phyloP scores from a whole-genome alignment of 1,139 yeast genomes.

The Hyphopichia pseudoburtonii region DNA sequence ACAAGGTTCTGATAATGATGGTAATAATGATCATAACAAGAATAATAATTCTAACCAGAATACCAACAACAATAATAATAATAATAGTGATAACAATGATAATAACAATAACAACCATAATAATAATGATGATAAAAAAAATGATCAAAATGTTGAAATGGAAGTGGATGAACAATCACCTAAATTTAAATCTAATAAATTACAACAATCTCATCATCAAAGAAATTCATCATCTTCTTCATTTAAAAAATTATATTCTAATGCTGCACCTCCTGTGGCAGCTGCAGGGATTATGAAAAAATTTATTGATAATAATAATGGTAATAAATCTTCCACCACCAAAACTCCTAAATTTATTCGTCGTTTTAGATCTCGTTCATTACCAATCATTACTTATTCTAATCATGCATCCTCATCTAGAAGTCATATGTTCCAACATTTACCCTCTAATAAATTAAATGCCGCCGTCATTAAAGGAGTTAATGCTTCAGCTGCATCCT shows the following conservation, averaged over 20 bases:
- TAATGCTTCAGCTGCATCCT: slow-evolving; percentile 5
- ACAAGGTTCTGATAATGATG: background rate
- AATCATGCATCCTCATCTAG: background rate
- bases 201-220: background rate
- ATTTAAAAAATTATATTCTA: slow-evolving; percentile 2
- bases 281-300: slow-evolving; percentile 4
- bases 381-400: slow-evolving; percentile 42
- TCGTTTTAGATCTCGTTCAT: slow-evolving; percentile 41
- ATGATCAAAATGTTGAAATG: background rate
- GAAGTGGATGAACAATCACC: background rate
- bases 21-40: background rate
- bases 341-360: slow-evolving; percentile 41
- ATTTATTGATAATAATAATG: slow-evolving; percentile 1
- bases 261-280: slow-evolving; percentile 1
- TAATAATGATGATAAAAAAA: background rate
- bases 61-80: too few relatives aligned
- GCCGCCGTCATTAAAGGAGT: slow-evolving; percentile 6
- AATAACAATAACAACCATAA: background rate
- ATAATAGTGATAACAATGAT: background rate
- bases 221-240: background rate
- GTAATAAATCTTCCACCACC: background rate
- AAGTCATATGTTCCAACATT: background rate
- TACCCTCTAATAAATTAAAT: background rate
- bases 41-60: too few relatives aligned
- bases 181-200: background rate